Base-by-base conservation (phyloP, 2,329 filamentous ascomycete species). In the Xylaria digitata region DNA sequence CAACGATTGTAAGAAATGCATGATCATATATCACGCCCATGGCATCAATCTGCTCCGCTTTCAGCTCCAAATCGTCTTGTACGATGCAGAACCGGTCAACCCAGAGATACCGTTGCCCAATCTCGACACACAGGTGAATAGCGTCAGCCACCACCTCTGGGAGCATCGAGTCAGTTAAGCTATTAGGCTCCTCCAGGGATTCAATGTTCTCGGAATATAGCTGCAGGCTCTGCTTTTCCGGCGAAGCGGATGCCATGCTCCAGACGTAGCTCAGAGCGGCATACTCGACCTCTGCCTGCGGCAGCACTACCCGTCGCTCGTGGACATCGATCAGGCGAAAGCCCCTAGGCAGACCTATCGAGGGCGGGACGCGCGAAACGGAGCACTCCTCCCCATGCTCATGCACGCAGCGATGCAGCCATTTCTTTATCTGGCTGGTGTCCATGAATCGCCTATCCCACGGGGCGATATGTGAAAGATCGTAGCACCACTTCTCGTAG, bases 221-320 rank as follows among this genome's bases (percentile, higher is more conserved):
- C 34, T 67, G 55, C 7, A 49, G n/a, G 9, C 40, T 53, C 61
- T 58, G 61, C 53, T 48, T 57, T 11, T 56, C 65, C 23, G 48
- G 50, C 13, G 48, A 58, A 23, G 21, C 32, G 13, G 55, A 61
- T 17, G 57, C 56, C 8, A 48, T 32, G 11, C n/a, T 50, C 57
- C 53, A 68, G n/a, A 68, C 66, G 32, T 65, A 68, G 26, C 66
- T 65, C 32, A 68, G 42, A 1, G 62, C 48, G 7, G 43, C 53
- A 21, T 60, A 67, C 8, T 59, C 49, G 26, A 53, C 53, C 21
- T 58, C 5, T n/a, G 43, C 15, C 8, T 49, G 34, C 2, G 49
- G 55, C 19, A 55, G 37, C 11, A 63, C 49, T 1, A 67, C 61
- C 17, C 57, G 54, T 3, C 61, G 52, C 50, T 59, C 48, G 19